Conservation (phyloP, 208 protist species). For the Entamoeba invadens region DNA sequence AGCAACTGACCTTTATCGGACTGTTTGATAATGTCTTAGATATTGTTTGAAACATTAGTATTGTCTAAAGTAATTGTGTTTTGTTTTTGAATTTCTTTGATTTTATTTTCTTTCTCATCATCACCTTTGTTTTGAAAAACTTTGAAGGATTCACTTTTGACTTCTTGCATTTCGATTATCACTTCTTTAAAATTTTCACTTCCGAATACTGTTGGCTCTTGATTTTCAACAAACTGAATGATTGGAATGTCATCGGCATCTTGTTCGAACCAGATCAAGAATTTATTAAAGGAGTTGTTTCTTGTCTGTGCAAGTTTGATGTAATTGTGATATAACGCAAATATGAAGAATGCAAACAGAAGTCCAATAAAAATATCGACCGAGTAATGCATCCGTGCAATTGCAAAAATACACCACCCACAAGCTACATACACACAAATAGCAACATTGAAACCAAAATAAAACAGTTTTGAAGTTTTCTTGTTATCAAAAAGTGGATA, state of each 20-base stretch:
- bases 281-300: neutral
- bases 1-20: too few relatives aligned
- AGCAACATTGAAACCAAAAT: neutral
- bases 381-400: neutral
- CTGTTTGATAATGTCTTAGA: too few relatives aligned
- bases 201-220: too few relatives aligned
- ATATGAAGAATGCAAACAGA: neutral
- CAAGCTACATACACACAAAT: neutral
- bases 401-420: neutral
- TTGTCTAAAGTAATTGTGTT: too few relatives aligned
- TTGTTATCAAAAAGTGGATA: neutral
- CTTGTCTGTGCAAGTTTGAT: neutral
- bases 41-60: too few relatives aligned
- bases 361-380: neutral
- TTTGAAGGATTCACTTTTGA: too few relatives aligned
- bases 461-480: neutral
- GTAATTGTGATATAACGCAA: neutral
- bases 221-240: neutral
- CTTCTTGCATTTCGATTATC: neutral
- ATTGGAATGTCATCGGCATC: neutral
- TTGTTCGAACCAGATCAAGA: neutral
- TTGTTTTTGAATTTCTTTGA: too few relatives aligned
- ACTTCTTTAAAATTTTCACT: neutral
- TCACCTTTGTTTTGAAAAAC: too few relatives aligned
- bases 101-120: too few relatives aligned